Evolutionary conservation across 345 rosid genomes (phyloP).

Genomic region (Eucalyptus caleyi): DNA sequence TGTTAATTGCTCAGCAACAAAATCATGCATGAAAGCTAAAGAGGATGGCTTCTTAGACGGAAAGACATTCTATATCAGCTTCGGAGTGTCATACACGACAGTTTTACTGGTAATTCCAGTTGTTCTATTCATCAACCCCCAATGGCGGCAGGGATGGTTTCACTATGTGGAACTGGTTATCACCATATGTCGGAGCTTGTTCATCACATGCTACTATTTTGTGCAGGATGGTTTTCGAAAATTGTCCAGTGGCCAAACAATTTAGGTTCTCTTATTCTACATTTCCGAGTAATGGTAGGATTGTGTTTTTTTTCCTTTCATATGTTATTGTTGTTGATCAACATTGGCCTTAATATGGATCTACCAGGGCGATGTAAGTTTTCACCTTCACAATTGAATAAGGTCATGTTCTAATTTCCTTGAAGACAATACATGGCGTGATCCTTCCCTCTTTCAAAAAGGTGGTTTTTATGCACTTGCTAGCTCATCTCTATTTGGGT

Average conservation of each 20-base stretch:
- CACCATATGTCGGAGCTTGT: neutral
- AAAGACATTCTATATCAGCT: neutral
- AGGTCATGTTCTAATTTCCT: too few relatives aligned
- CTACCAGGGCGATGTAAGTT: rapidly evolving
- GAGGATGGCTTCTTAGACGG: neutral
- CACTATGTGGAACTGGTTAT: neutral
- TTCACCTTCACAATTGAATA: too few relatives aligned
- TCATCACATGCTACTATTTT: neutral
- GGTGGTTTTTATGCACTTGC: too few relatives aligned
- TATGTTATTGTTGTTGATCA: too few relatives aligned
- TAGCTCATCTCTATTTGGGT: too few relatives aligned
- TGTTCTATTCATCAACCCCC: neutral
- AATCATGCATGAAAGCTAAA: rapidly evolving
- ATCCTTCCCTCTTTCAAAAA: too few relatives aligned
- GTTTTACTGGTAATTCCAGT: rapidly evolving
- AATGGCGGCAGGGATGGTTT: neutral
- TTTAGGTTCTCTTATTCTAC: too few relatives aligned
- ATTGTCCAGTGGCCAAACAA: too few relatives aligned
- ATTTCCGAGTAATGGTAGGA: rapidly evolving
- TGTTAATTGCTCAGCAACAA: neutral
- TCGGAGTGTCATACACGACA: rapidly evolving
- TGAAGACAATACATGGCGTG: too few relatives aligned
- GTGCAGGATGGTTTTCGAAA: rapidly evolving
- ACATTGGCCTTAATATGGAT: too few relatives aligned
- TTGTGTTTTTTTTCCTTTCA: too few relatives aligned